Evolutionary conservation across 2,329 filamentous ascomycete species (phyloP), one percentile per base, ranked within the genome.

Genomic region (Pochonia chlamydosporia): DNA sequence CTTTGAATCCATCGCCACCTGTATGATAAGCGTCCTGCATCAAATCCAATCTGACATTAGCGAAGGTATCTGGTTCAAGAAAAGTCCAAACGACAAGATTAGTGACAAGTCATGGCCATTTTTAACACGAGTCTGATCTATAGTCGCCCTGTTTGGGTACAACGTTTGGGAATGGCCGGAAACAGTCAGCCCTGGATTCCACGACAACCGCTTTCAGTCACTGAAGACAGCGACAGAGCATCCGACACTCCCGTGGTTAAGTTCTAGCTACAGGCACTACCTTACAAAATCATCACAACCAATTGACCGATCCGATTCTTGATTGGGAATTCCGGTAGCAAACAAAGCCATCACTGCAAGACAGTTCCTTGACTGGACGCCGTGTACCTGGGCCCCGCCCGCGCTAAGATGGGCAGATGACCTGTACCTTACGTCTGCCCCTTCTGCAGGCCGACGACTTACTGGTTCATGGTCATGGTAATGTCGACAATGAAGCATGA

Each of bases 391-490:
- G 56, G 44, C 49, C 61, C 59, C 52, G 58, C 55, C 56, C 56
- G 53, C 61, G 58, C 61, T 57, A 58, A 60, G 40, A 48, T 56
- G 61, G 51, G 62, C 61, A 64, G 63, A 60, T 64, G 62, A 64
- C 62, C 59, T 64, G 63, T 65, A 61, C 63, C 63, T 65, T 63
- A 59, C 63, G 60, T 63, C 52, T 36, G 18, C n/a, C 33, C 35
- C 35, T 39, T 39, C 25, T n/a, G 16, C 40, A 21, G 21, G 40
- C 18, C n/a, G 14, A 30, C 24, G 40, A 36, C n/a, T 14, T 14
- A 7, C 20, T 18, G 33, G 33, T 14, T 36, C n/a, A 28, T 28
- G 26, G 26, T 28, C 7, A 13, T 13, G 26, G 13, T 28, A 28
- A 8, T 28, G 26, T 28, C n/a, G n/a, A n/a, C n/a, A n/a, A n/a